Conservation (phyloP, 345 rosid genomes). For the Salix suchowensis region DNA sequence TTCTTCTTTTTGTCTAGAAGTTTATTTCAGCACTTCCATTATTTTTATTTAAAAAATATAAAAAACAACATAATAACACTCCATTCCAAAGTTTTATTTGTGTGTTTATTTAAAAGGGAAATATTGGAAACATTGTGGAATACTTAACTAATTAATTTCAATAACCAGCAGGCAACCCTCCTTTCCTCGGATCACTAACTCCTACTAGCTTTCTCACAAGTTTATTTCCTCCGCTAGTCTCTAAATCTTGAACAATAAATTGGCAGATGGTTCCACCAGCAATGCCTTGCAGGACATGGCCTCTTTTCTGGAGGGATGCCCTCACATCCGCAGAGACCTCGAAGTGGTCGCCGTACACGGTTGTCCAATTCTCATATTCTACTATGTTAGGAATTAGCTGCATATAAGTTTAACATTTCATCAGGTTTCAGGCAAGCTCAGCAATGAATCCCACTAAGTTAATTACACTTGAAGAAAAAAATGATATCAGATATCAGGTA, state of each 20-base stretch:
- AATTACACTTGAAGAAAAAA: no score
- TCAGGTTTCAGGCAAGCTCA: no score
- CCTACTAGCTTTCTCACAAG: constrained; percentile 34
- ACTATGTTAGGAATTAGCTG: constrained; percentile 48
- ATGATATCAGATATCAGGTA: no score
- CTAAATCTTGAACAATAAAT: constrained; percentile 39
- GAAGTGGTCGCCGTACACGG: constrained; percentile 38
- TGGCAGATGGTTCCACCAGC: constrained; percentile 47
- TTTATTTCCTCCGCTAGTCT: neutral
- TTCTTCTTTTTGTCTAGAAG: no score
- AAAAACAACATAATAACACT: no score
- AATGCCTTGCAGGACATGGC: constrained; percentile 42
- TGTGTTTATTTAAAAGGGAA: no score
- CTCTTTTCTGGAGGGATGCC: constrained; percentile 37
- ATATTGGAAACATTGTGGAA: no score
- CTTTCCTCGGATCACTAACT: constrained; percentile 68
- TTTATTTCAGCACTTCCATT: no score
- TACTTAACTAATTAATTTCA: constrained; percentile 17
- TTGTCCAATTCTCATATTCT: constrained; percentile 57
- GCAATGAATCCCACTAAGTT: no score
- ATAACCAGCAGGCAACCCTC: constrained; percentile 62
- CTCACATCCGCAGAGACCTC: constrained; percentile 41
- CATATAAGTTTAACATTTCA: neutral
- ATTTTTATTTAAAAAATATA: no score
- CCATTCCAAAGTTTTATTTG: no score